These are phyloP conservation scores for Citrullus mucosospermus DNA, from an alignment of 306 rosid species.

Conservation along the genomic window DNA sequence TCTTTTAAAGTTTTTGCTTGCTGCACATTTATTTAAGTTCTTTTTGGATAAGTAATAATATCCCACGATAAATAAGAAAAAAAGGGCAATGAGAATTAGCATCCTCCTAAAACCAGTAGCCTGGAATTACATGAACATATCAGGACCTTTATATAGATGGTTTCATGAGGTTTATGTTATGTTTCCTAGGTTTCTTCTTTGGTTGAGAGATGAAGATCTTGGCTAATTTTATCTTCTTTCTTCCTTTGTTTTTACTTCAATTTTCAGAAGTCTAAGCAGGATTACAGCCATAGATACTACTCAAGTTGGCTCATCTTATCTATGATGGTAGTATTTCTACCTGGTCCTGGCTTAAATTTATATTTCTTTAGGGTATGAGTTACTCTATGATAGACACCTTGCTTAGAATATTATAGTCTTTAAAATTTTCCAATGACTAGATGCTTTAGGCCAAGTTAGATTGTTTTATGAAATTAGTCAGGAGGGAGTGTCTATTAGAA, in stretches of 20 bases:
- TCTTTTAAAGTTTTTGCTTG: neutral
- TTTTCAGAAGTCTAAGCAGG: neutral
- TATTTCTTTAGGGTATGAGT: neutral
- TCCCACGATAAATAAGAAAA: neutral
- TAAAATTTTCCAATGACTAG: neutral
- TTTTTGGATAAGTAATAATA: neutral
- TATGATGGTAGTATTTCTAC: neutral
- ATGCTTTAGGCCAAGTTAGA: neutral
- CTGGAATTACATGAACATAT: neutral
- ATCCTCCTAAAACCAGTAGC: neutral
- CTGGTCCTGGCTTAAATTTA: constrained; percentile 6
- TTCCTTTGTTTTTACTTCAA: neutral
- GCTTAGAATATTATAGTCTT: neutral
- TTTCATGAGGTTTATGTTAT: neutral
- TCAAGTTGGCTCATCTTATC: neutral
- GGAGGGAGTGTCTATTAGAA: neutral
- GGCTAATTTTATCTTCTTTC: neutral
- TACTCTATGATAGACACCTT: neutral
- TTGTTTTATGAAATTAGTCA: neutral
- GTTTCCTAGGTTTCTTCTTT: neutral
- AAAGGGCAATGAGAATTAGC: neutral
- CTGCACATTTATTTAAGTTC: neutral
- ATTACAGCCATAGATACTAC: constrained; percentile 1
- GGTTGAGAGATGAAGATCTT: neutral
- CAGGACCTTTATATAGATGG: neutral